phyloP scores from a whole-genome alignment of 495 filamentous ascomycete genomes.

The Daldinia decipiens region DNA sequence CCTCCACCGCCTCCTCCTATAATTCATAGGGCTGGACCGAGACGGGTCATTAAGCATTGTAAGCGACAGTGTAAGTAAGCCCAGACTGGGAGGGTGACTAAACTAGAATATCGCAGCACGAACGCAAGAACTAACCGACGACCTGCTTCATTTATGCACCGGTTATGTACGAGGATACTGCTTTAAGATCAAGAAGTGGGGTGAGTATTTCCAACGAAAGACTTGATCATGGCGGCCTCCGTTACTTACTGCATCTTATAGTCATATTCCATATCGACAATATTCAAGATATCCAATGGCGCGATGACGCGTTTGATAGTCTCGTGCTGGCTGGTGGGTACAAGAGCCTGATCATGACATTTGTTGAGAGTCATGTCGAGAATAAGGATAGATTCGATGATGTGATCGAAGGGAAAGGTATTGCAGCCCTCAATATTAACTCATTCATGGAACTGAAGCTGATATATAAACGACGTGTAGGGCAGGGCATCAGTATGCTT shows the following conservation, averaged over 20 bases:
- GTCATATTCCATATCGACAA: constrained; percentile 53
- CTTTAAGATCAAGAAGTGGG: constrained; percentile 62
- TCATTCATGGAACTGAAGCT: background rate
- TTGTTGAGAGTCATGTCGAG: constrained; percentile 60
- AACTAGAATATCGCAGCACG: constrained; percentile 18
- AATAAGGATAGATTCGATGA: constrained; percentile 72
- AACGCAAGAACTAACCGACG: constrained; percentile 50
- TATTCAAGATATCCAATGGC: constrained; percentile 61
- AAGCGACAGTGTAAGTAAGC: background rate
- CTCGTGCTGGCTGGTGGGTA: constrained; percentile 64
- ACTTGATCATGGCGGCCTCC: background rate
- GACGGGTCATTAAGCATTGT: background rate
- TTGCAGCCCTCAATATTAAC: background rate
- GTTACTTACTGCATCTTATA: constrained; percentile 4
- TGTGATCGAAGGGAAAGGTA: constrained; percentile 66
- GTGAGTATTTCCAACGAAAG: constrained; percentile 13
- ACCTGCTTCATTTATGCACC: constrained; percentile 56
- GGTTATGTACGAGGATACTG: constrained; percentile 58
- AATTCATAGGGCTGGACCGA: background rate
- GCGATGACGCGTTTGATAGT: constrained; percentile 65
- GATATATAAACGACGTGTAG: background rate
- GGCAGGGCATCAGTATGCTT: constrained; percentile 64
- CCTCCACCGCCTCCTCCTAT: constrained; percentile 4
- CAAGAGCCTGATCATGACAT: constrained; percentile 65
- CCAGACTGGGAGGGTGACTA: background rate